phyloP scores from a whole-genome alignment of 768 basidiomycete species.

The Lentinula boryana region DNA sequence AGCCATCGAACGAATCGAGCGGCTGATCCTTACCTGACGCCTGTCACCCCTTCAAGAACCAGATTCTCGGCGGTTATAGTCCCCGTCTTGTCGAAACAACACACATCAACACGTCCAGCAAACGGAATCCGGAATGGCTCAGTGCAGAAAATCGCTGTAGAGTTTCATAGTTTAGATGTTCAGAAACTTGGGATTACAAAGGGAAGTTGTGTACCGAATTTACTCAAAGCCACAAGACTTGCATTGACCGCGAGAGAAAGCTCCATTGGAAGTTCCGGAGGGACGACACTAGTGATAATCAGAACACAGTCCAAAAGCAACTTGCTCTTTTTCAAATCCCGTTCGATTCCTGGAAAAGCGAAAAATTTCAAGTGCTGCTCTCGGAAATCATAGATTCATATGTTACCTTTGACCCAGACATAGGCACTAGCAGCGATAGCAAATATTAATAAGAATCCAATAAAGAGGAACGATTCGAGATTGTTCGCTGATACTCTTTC shows the following conservation, averaged over 20 bases:
- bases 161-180: background rate
- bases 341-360: slow-evolving; percentile 64
- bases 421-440: slow-evolving; percentile 98
- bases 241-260: slow-evolving; percentile 94
- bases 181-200: too few relatives aligned
- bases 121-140: slow-evolving; percentile 97
- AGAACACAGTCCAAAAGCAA: slow-evolving; percentile 91
- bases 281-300: slow-evolving; percentile 96
- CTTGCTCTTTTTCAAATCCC: slow-evolving; percentile 91
- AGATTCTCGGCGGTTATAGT: slow-evolving; percentile 96
- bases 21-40: slow-evolving; percentile 67
- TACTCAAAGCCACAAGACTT: slow-evolving; percentile 87
- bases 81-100: slow-evolving; percentile 99
- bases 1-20: background rate
- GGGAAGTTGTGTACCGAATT: slow-evolving; percentile 58
- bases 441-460: slow-evolving; percentile 95
- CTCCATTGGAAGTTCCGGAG: slow-evolving; percentile 98
- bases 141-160: slow-evolving; percentile 92
- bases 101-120: slow-evolving; percentile 94
- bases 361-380: too few relatives aligned
- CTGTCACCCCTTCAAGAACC: slow-evolving; percentile 90
- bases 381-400: background rate
- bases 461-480: slow-evolving; percentile 92
- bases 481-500: slow-evolving; percentile 97
- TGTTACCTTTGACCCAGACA: slow-evolving; percentile 90